Evolutionary conservation across 805 yeast species (phyloP), one percentile per base, ranked within the genome.

Genomic region (Candida insectalens): DNA sequence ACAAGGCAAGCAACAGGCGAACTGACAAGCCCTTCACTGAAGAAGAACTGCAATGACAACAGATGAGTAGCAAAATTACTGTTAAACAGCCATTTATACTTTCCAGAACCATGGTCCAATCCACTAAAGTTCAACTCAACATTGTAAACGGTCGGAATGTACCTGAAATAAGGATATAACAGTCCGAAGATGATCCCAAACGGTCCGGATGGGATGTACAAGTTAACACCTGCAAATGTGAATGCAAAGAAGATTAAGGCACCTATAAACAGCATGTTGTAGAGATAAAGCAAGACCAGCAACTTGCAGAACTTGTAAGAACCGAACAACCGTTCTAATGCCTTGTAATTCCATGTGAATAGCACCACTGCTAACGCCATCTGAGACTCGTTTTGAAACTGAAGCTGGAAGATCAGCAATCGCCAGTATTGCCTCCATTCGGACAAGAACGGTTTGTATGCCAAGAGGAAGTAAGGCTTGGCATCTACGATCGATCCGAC

Each of bases 351-450:
- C 37, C 71, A 62, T 63, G 64, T 59, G 7, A 72, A 49, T 26
- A 77, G 45, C 10, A 70, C 50, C 8, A 66, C 47, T 3, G 64
- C 47, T 3, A 74, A 42, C 15, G 71, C 36, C 37, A 66, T 71
- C 50, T 77, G 82, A 4, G 78, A 66, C 47, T 75, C 82, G 46
- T 72, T 75, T 29, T 71, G 60, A 33, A 71, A 70, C n/a, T 70
- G 58, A 9, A 70, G 19, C 46, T 74, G 83, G 42, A 62, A 67
- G 5, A 65, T 48, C 6, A 63, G 29, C 6, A 71, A 47, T 34
- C 83, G 55, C 71, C 79, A 77, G 46, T 65, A 76, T 42, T 77
- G 85, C 9, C 50, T 34, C 58, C 77, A 76, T 37, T 67, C 61
- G 3, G 63, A 44, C 7, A 77, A 60, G 44, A 66, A 74, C 2